Base-by-base conservation (phyloP, 805 yeast species). In the Candida odintsovae region DNA sequence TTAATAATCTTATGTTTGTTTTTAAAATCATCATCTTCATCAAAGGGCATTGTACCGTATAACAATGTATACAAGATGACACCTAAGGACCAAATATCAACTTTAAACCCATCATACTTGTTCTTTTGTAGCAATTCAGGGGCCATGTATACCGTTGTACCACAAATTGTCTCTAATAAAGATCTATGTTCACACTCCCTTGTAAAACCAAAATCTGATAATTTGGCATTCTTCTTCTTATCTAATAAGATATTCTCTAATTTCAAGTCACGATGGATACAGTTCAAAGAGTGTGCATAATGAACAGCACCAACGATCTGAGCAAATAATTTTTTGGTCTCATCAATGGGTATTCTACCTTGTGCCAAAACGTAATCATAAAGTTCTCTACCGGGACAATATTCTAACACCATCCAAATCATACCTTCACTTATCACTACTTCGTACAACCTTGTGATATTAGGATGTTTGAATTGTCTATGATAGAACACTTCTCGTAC, bases 71-170 rank as follows among this genome's bases (percentile, higher is more conserved):
- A 94, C 9, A 92, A 66, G 15, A 94, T 89, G 11, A 94, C 78
- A 1, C 99, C 99, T 51, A 92, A 66, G 0, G 97, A 80, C 99
- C 99, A 92, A 7, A 86, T 80, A 62, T 92, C 99, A 2, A 82
- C 80, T 55, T 84, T 82, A 52, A 79, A 75, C 0, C 97, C 98
- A 38, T 81, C 80, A 62, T 90, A 90, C 40, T 82, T 80, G 50
- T 78, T 75, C 50, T 81, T 75, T 46, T 72, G 70, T 16, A 90
- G 70, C 50, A 94, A 70, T 61, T 92, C 99, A 0, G 99, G 99
- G 0, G 99, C 97, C 96, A 92, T 90, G 62, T 92, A 92, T 3
- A 89, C 95, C 1, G 90, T 81, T 0, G 98, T 92, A 3, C 99
- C 99, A 66, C 99, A 92, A 1, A 90, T 73, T 0, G 97, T 94